phyloP scores from a whole-genome alignment of 2,329 filamentous ascomycete genomes.

The Ophioceras dolichostomum region DNA sequence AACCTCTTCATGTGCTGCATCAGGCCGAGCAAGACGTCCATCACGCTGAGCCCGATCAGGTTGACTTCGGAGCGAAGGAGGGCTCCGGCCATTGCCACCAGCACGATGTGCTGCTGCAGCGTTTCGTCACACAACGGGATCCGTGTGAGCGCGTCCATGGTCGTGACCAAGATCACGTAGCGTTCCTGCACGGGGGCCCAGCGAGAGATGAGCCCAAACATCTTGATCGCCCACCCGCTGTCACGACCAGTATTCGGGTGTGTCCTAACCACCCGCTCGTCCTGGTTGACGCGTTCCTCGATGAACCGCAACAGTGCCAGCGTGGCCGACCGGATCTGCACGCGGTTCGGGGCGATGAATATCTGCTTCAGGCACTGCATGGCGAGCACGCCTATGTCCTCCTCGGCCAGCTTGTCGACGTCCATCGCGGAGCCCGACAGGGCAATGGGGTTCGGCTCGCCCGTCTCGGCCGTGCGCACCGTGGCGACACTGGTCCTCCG shows the following conservation, averaged over 20 bases:
- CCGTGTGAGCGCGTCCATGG: slow-evolving; percentile 63
- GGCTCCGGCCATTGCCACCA: slow-evolving; percentile 69
- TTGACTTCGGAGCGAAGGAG: slow-evolving; percentile 82
- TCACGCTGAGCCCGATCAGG: slow-evolving; percentile 88
- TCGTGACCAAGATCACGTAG: slow-evolving; percentile 76
- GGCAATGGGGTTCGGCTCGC: slow-evolving; percentile 55
- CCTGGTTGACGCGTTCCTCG: slow-evolving; percentile 40
- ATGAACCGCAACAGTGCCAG: slow-evolving; percentile 65
- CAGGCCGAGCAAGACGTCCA: slow-evolving; percentile 81
- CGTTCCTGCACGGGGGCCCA: slow-evolving; percentile 94
- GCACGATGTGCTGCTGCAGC: slow-evolving; percentile 59
- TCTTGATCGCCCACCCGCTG: slow-evolving; percentile 66
- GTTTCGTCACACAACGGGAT: slow-evolving; percentile 58
- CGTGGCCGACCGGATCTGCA: slow-evolving; percentile 71
- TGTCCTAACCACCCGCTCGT: slow-evolving; percentile 38
- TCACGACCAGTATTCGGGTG: slow-evolving; percentile 30
- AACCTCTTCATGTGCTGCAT: slow-evolving; percentile 73
- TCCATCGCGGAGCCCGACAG: slow-evolving; percentile 74
- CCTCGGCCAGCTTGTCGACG: slow-evolving; percentile 79
- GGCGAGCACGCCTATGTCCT: slow-evolving; percentile 75
- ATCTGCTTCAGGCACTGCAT: slow-evolving; percentile 79
- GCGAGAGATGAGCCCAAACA: slow-evolving; percentile 67
- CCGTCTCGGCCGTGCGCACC: slow-evolving; percentile 38
- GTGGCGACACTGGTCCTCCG: slow-evolving; percentile 70
- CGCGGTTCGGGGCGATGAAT: slow-evolving; percentile 68